Base-by-base conservation (phyloP, 306 rosid species). In the Prunus mume region DNA sequence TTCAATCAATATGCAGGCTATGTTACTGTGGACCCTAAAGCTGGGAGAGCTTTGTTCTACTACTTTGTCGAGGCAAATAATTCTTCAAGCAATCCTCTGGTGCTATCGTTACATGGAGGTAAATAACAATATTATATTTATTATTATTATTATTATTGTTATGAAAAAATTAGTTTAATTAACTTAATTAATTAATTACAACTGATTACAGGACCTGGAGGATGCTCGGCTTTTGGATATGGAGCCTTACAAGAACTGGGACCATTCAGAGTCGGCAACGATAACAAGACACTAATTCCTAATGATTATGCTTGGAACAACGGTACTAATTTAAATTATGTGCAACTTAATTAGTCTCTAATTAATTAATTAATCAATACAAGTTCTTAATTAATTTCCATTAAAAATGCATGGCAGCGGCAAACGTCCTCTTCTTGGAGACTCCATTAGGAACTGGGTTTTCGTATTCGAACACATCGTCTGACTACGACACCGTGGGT, bases 381-480 rank as follows among this genome's bases (percentile, higher is more conserved):
- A 34, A 34, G 8, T 5, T 34, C 41, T 34, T 34, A 34, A 34
- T 34, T 34, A 34, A 34, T 34, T 34, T 34, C 41, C 8, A 47
- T 11, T 3, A n/a, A 55, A 8, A 56, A 9, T 47, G 74, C 69
- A 67, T 78, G 80, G 85, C 90, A 90, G 95, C 75, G 87, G 95
- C 95, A 84, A 88, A 90, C 9, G 78, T 90, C n/a, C 69, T 88
- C 28, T 90, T 90, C 79, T 78, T 88, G 69, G 90, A 90, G 73
- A 88, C 92, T 22, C 95, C 95, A 6, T 89, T 81, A 7, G 90
- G 92, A 70, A 91, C 85, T 64, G 95, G 95, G 27, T 90, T 90
- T 70, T 90, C 92, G 11, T 88, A 90, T 63, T 90, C 95, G 52
- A 75, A 86, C 73, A 84, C 65, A 25, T 12, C 86, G 6, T 76